These are phyloP conservation scores for Aspergillus tanneri DNA, from an alignment of 2,329 filamentous ascomycete genomes.

Conservation along the genomic window DNA sequence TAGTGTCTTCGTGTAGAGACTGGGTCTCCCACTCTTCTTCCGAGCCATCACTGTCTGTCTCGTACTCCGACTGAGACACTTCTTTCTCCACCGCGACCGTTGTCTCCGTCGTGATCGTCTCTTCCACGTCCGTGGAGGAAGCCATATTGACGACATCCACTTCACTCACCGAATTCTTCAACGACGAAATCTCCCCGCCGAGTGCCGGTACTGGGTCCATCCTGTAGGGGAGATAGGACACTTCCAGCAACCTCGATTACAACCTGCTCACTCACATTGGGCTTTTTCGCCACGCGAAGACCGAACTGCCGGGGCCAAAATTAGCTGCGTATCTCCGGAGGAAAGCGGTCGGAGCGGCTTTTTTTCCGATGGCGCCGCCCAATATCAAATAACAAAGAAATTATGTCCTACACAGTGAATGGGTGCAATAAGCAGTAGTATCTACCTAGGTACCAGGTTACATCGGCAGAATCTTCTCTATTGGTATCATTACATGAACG, in stretches of 20 bases:
- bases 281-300: slow-evolving; percentile 28
- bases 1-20: slow-evolving; percentile 62
- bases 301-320: slow-evolving; percentile 25
- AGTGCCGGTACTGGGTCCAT: slow-evolving; percentile 42
- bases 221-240: slow-evolving; percentile 32
- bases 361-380: slow-evolving; percentile 32
- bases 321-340: slow-evolving; percentile 26
- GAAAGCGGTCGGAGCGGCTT: slow-evolving; percentile 24
- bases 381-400: slow-evolving; percentile 4
- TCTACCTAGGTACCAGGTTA: neutral
- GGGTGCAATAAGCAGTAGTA: too few species aligned
- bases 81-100: slow-evolving; percentile 30
- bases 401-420: neutral
- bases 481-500: slow-evolving; percentile 35
- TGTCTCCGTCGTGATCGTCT: slow-evolving; percentile 26
- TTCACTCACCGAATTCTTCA: slow-evolving; percentile 38
- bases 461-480: slow-evolving; percentile 15
- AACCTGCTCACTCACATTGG: slow-evolving; percentile 31
- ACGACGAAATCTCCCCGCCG: slow-evolving; percentile 32
- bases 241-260: slow-evolving; percentile 34
- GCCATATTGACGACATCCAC: slow-evolving; percentile 36
- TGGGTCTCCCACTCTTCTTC: slow-evolving; percentile 59
- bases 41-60: slow-evolving; percentile 37
- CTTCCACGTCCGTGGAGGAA: slow-evolving; percentile 21
- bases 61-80: slow-evolving; percentile 35